A percentile compares a stretch with the other conserved stretches of the same genome.
Evolutionary conservation across 2,329 filamentous ascomycete species (phyloP).

Genomic region (Trichoderma semiorbis): DNA sequence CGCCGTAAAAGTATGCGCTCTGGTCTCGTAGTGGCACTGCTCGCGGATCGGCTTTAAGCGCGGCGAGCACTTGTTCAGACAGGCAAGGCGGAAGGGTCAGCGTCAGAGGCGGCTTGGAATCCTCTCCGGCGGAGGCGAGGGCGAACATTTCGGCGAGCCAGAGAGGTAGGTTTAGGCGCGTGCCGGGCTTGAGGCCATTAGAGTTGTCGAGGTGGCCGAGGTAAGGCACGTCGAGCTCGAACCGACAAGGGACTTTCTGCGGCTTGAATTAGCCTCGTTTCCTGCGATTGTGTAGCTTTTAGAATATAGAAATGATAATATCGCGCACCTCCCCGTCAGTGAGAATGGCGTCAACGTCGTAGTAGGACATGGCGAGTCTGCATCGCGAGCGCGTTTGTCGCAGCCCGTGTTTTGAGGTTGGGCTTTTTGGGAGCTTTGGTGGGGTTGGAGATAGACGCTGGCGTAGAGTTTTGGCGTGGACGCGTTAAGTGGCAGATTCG

Average conservation of each 20-base stretch:
- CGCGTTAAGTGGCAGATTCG: neutral
- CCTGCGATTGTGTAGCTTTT: neutral
- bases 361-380: constrained; percentile 62
- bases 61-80: constrained; percentile 76
- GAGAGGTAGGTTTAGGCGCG: constrained; percentile 76
- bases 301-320: neutral
- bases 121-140: constrained; percentile 53
- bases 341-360: constrained; percentile 79
- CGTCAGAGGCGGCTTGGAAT: constrained; percentile 61
- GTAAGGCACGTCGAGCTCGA: constrained; percentile 82
- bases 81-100: constrained; percentile 79
- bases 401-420: neutral
- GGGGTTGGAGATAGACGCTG: neutral
- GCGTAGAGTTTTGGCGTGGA: neutral
- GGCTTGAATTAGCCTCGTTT: neutral
- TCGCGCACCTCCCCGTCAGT: constrained; percentile 74
- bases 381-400: neutral
- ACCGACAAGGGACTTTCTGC: constrained; percentile 92
- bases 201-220: constrained; percentile 87
- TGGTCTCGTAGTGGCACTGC: constrained; percentile 80
- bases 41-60: constrained; percentile 83
- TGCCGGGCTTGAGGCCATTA: constrained; percentile 71
- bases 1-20: constrained; percentile 81
- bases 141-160: constrained; percentile 96
- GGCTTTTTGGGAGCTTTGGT: neutral